phyloP scores from a whole-genome alignment of 495 filamentous ascomycete species.

The Daldinia bambusicola region DNA sequence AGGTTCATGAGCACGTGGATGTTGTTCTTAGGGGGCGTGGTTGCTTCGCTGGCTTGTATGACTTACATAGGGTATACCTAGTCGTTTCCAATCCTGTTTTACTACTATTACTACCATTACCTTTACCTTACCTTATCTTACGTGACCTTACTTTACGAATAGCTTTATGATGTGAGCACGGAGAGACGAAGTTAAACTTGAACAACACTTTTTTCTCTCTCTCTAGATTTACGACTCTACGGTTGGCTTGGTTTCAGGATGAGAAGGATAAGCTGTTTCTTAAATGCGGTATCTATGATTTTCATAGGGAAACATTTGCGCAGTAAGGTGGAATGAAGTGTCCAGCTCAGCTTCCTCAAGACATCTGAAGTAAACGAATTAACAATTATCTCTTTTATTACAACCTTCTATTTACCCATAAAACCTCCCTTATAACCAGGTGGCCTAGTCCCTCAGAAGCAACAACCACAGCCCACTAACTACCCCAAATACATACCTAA shows the following conservation, averaged over 20 bases:
- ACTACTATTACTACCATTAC: not conserved
- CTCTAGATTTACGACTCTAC: too few species aligned
- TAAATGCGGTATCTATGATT: too few species aligned
- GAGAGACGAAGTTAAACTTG: not conserved
- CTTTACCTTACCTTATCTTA: not conserved
- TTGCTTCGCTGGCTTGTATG: slow-evolving; percentile 28
- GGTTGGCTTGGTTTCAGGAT: too few species aligned
- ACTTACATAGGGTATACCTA: slow-evolving; percentile 28
- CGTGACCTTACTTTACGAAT: not conserved
- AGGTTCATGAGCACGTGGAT: slow-evolving; percentile 10
- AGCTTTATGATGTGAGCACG: not conserved
- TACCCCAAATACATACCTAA: not conserved
- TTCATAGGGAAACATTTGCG: too few species aligned
- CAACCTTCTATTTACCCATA: not conserved
- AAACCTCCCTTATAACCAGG: not conserved
- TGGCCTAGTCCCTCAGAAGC: not conserved
- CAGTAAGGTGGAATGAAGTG: too few species aligned
- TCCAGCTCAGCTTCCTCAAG: too few species aligned
- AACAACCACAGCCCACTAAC: not conserved
- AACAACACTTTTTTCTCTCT: too few species aligned
- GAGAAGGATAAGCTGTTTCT: too few species aligned
- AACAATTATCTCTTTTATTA: not conserved
- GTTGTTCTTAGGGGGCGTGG: slow-evolving; percentile 19
- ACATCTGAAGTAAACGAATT: too few species aligned
- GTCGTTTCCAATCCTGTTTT: not conserved